Evolutionary conservation across 306 rosid genomes (phyloP).

Genomic region (Comarum palustre): DNA sequence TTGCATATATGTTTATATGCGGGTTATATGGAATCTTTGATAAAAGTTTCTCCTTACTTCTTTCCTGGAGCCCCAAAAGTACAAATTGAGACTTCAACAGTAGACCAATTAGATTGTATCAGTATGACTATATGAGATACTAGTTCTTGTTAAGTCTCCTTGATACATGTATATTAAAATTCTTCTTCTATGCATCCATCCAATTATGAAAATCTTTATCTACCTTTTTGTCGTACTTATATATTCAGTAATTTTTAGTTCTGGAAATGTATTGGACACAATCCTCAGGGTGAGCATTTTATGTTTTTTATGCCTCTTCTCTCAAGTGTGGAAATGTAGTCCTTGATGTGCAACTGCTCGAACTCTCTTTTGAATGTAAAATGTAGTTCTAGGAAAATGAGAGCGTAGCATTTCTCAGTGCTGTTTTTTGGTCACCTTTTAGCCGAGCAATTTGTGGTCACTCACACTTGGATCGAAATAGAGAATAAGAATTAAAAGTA

Average conservation of each 20-base stretch:
- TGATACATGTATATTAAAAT: too few species aligned
- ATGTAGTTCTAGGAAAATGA: background rate
- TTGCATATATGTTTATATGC: too few species aligned
- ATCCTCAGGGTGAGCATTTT: background rate
- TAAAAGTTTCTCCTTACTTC: background rate
- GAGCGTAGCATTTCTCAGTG: background rate
- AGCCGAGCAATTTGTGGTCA: background rate
- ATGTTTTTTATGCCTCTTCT: background rate
- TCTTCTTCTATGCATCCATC: background rate
- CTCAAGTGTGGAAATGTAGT: background rate
- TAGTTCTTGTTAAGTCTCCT: background rate
- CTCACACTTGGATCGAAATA: background rate
- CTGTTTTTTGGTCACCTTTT: background rate
- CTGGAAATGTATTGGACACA: constrained; percentile 1
- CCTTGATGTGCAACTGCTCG: background rate
- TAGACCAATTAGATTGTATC: background rate
- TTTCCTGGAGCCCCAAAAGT: background rate
- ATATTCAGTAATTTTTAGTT: background rate
- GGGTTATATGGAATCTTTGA: background rate
- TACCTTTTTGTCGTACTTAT: background rate
- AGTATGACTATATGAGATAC: constrained; percentile 4
- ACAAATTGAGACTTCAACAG: too few species aligned
- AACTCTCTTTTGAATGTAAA: background rate
- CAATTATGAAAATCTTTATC: background rate
- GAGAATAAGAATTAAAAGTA: background rate